Percentiles rank a stretch among this genome's conserved stretches.
These are phyloP conservation scores for Hyaloscypha hepaticicola DNA, from an alignment of 495 filamentous ascomycete species.

Conservation along the genomic window DNA sequence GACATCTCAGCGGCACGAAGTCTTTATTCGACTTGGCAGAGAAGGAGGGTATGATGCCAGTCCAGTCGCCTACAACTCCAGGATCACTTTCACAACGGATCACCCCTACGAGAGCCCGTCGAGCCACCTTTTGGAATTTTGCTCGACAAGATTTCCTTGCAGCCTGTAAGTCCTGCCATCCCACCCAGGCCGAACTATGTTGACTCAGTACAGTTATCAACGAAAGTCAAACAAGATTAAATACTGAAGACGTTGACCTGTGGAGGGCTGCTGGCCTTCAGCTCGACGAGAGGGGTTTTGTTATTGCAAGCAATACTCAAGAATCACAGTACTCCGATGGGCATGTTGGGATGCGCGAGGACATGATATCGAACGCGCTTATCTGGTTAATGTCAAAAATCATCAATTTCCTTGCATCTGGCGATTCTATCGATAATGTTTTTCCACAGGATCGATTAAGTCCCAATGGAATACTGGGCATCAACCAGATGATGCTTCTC, in stretches of 20 bases:
- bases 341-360: slow-evolving; percentile 55
- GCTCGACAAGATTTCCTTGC: slow-evolving; percentile 64
- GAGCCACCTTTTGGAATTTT: slow-evolving; percentile 65
- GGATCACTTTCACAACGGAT: slow-evolving; percentile 28
- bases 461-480: slow-evolving; percentile 43
- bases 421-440: slow-evolving; percentile 41
- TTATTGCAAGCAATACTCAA: slow-evolving; percentile 51
- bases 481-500: slow-evolving; percentile 52
- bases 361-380: slow-evolving; percentile 60
- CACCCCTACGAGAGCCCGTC: slow-evolving; percentile 52
- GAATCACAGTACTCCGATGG: slow-evolving; percentile 47
- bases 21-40: slow-evolving; percentile 61
- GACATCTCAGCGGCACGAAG: slow-evolving; percentile 65
- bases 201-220: slow-evolving; percentile 51
- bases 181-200: neutral
- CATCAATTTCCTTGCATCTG: slow-evolving; percentile 58
- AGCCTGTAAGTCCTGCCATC: slow-evolving; percentile 49
- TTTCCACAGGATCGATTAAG: slow-evolving; percentile 38
- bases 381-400: slow-evolving; percentile 64
- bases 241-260: slow-evolving; percentile 57
- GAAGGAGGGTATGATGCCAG: slow-evolving; percentile 58
- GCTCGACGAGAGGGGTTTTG: slow-evolving; percentile 54
- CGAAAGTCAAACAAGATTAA: slow-evolving; percentile 57
- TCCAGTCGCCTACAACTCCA: slow-evolving; percentile 29
- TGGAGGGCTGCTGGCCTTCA: slow-evolving; percentile 63